These are phyloP conservation scores for Diaporthe helianthi DNA, from an alignment of 2,329 filamentous ascomycete species.

Conservation along the genomic window DNA sequence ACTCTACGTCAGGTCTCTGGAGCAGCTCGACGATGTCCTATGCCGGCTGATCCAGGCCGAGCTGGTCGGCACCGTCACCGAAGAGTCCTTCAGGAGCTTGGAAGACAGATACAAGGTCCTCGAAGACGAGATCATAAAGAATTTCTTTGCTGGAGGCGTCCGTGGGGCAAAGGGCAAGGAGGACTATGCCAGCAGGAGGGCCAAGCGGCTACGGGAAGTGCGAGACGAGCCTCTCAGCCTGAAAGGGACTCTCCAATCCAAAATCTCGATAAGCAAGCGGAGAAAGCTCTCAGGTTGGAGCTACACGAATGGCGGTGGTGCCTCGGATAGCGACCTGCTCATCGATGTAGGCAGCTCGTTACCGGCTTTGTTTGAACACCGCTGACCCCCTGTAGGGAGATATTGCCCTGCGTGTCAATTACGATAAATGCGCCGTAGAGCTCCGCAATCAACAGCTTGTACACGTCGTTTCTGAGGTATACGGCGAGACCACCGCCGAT, in stretches of 20 bases:
- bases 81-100: constrained; percentile 64
- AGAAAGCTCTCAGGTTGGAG: constrained; percentile 36
- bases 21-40: constrained; percentile 58
- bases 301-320: constrained; percentile 46
- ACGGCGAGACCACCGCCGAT: constrained; percentile 76
- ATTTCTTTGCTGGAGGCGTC: constrained; percentile 58
- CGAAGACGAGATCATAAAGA: constrained; percentile 66
- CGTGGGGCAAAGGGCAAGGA: constrained; percentile 72
- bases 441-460: constrained; percentile 81
- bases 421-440: constrained; percentile 82
- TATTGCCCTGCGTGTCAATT: constrained; percentile 80
- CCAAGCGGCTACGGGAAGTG: constrained; percentile 59
- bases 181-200: constrained; percentile 65
- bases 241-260: constrained; percentile 58
- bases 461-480: constrained; percentile 71
- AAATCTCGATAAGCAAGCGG: constrained; percentile 31
- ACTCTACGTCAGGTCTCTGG: constrained; percentile 51
- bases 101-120: constrained; percentile 67
- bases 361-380: background rate
- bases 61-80: constrained; percentile 69
- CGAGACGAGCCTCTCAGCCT: constrained; percentile 58
- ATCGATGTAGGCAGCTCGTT: constrained; percentile 56
- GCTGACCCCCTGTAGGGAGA: constrained; percentile 46
- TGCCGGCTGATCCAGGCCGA: constrained; percentile 68
- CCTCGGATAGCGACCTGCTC: constrained; percentile 48